A percentile compares a stretch with the other conserved stretches of the same genome.
Conservation (phyloP, 163 green algal species). For the Scenedesmus sp. region DNA sequence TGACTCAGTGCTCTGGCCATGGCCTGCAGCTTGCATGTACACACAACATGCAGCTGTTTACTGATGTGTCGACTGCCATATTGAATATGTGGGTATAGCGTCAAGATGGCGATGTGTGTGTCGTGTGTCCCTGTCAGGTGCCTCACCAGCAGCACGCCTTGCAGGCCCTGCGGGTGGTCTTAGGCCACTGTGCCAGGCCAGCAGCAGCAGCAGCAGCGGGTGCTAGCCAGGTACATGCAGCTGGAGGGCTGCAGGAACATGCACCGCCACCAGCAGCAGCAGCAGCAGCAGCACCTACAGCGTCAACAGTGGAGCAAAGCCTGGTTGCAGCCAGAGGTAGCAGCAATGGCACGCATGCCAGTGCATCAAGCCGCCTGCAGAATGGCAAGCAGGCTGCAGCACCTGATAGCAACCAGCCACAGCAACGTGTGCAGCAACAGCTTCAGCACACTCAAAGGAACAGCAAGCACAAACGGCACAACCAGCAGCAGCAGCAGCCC, state of each 20-base stretch:
- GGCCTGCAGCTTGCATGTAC: too few relatives aligned
- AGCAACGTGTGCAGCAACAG: not conserved
- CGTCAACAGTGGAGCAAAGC: too few relatives aligned
- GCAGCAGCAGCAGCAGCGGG: not conserved
- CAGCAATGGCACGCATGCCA: not conserved
- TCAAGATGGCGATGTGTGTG: not conserved
- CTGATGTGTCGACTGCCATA: too few relatives aligned
- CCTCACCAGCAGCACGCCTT: not conserved
- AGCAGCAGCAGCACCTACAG: not conserved
- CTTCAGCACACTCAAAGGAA: not conserved
- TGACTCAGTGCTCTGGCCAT: too few relatives aligned
- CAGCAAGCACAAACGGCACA: constrained; percentile 2
- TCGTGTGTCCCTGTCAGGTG: not conserved
- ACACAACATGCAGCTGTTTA: too few relatives aligned
- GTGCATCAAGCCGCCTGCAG: not conserved
- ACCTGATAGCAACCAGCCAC: not conserved
- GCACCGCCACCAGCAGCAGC: not conserved
- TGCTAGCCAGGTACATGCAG: not conserved
- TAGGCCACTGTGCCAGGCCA: not conserved
- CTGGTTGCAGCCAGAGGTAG: not conserved
- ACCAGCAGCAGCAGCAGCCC: not conserved
- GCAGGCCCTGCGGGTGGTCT: not conserved
- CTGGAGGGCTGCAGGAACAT: not conserved
- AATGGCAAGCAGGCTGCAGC: not conserved
- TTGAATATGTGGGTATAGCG: too few relatives aligned